Evolutionary conservation across 73 alveolate species (phyloP), one percentile per base, ranked within the genome.

Genomic region (Paramecium sonneborni): DNA sequence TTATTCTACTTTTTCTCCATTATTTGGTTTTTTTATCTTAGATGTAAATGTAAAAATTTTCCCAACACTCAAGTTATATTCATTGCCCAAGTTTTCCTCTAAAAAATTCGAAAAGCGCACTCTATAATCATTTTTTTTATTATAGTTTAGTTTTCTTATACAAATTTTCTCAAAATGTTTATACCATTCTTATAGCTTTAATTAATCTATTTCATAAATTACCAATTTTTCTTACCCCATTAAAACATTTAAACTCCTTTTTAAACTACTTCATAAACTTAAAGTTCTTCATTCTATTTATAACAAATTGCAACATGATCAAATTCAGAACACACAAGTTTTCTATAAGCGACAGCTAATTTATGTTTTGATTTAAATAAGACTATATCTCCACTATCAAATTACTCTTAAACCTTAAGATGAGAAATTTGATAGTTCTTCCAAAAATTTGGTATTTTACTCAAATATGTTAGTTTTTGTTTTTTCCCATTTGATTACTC

Each of bases 231-330:
- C 12, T 3, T 43, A 38, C 85, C 84, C 93, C 94, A 88, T 18
- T 84, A 85, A 34, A 92, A 58, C 18, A 86, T 57, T 30, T 85
- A 96, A 2, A 93, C 97, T 34, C 96, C 95, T 56, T 85, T 24
- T 38, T 84, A 24, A 2, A 86, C 95, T 4, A 95, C 95, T 35
- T 95, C 97, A 48, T 92, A 79, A 38, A 95, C 92, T 21, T 43
- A 68, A 15, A 93, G 76, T 38, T 88, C 21, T 24, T 88, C 93
- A 21, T 87, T 62, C 32, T 91, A 92, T 55, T 93, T 88, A 23
- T 92, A 70, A 9, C 87, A 18, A 10, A 95, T 56, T 37, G 95
- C 97, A 15, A 95, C 95, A 88, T 95, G 97, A 67, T 95, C 95
- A 43, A 93, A 95, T 11, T 88, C 86, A 23, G 92, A 34, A 15